Evolutionary conservation across 441 rosid genomes (phyloP).

Genomic region (Populus trichocarpa): DNA sequence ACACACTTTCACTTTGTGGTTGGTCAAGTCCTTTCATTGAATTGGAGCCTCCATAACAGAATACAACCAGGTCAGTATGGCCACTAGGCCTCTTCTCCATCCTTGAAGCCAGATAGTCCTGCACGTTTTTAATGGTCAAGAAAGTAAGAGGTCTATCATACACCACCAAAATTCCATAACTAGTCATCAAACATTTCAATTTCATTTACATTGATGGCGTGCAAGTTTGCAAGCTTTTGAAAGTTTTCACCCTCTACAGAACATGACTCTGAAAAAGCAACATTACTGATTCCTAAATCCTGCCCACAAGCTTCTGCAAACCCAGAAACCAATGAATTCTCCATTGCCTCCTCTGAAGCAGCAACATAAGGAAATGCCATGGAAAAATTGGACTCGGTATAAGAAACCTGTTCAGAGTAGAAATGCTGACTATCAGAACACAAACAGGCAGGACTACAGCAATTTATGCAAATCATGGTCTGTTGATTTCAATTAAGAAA

Average conservation of each 20-base stretch:
- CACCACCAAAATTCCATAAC: background rate
- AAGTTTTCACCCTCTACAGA: constrained; percentile 51
- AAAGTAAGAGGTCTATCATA: background rate
- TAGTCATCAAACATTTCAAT: background rate
- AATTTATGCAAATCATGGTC: background rate
- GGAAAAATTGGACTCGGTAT: constrained; percentile 68
- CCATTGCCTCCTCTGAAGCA: constrained; percentile 66
- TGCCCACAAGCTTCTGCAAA: constrained; percentile 62
- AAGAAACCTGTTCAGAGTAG: constrained; percentile 48
- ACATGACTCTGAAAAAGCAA: constrained; percentile 77
- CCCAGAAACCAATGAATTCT: constrained; percentile 58
- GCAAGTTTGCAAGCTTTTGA: constrained; percentile 56
- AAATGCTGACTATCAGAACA: constrained; percentile 3
- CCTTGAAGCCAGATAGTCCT: constrained; percentile 70
- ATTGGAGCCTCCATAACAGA: constrained; percentile 56
- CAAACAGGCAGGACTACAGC: background rate
- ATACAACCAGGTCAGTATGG: constrained; percentile 63
- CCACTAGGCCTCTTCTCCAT: constrained; percentile 55
- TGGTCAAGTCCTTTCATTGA: constrained; percentile 36
- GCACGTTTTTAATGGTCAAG: constrained; percentile 15
- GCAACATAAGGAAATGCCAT: constrained; percentile 88
- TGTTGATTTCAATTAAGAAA: background rate
- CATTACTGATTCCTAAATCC: constrained; percentile 40
- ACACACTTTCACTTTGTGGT: constrained; percentile 60
- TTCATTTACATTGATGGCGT: constrained; percentile 57